These are phyloP conservation scores for Rhizopus arrhizus DNA, from an alignment of 371 early-diverging fungal genomes.

Conservation along the genomic window DNA sequence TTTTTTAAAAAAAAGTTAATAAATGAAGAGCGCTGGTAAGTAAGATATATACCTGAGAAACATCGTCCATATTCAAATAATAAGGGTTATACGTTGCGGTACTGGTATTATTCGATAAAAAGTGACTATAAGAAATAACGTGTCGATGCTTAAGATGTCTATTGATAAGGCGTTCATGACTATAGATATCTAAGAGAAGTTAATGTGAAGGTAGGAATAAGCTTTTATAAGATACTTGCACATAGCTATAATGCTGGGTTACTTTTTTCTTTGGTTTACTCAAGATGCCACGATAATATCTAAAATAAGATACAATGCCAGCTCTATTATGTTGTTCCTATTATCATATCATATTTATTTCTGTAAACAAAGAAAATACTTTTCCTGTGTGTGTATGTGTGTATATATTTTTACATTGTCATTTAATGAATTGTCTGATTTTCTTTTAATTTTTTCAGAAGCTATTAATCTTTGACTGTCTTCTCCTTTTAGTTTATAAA, in stretches of 20 bases:
- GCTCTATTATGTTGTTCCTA: slow-evolving; percentile 2
- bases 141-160: slow-evolving; percentile 36
- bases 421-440: slow-evolving; percentile 14
- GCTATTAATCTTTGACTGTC: slow-evolving; percentile 51
- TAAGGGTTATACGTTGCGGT: neutral
- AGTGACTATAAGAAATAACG: slow-evolving; percentile 46
- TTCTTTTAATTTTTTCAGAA: slow-evolving; percentile 52
- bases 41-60: too few species aligned
- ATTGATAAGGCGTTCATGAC: slow-evolving; percentile 39
- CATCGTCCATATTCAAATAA: neutral
- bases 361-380: too few species aligned
- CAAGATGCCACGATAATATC: slow-evolving; percentile 48
- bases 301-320: slow-evolving; percentile 39
- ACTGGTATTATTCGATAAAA: slow-evolving; percentile 14
- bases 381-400: too few species aligned
- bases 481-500: slow-evolving; percentile 46
- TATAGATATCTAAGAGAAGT: neutral
- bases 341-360: neutral
- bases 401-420: too few species aligned
- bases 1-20: too few species aligned
- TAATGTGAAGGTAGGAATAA: neutral
- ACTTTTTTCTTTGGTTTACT: slow-evolving; percentile 31
- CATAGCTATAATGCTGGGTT: slow-evolving; percentile 40
- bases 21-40: too few species aligned
- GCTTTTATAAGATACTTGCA: slow-evolving; percentile 23